A percentile compares a stretch with the other conserved stretches of the same genome.
phyloP scores from a whole-genome alignment of 257 asterid species.

The Solanum virginianum region DNA sequence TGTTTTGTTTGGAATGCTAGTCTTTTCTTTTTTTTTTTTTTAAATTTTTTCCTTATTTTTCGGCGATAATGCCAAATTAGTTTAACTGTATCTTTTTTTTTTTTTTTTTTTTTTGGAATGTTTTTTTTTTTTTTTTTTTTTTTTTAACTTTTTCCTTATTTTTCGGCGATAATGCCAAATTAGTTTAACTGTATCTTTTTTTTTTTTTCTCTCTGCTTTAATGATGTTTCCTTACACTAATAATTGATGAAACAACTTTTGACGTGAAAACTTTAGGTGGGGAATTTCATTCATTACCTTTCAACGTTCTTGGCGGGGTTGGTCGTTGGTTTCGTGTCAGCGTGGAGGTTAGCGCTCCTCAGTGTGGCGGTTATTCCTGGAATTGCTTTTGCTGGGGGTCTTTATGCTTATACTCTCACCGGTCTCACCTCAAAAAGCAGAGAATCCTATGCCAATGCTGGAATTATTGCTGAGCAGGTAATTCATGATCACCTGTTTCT shows the following conservation, averaged over 20 bases:
- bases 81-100: neutral
- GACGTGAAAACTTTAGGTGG: constrained; percentile 43
- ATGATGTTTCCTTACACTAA: neutral
- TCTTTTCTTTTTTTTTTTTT: neutral
- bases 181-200: neutral
- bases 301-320: constrained; percentile 96
- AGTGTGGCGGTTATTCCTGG: constrained; percentile 99
- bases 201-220: neutral
- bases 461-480: constrained; percentile 97
- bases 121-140: neutral
- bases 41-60: neutral
- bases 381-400: constrained; percentile 95
- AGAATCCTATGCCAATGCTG: constrained; percentile 92
- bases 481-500: neutral
- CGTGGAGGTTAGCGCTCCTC: constrained; percentile 90
- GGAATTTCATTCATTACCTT: constrained; percentile 92
- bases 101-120: too few species aligned
- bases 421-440: constrained; percentile 97
- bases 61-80: neutral
- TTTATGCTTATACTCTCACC: constrained; percentile 84
- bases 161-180: neutral
- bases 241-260: neutral
- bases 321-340: constrained; percentile 97
- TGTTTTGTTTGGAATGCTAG: neutral
- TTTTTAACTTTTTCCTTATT: neutral